These are phyloP conservation scores for Aspergillus ochraceoroseus DNA, from an alignment of 2,329 filamentous ascomycete genomes.

Conservation along the genomic window DNA sequence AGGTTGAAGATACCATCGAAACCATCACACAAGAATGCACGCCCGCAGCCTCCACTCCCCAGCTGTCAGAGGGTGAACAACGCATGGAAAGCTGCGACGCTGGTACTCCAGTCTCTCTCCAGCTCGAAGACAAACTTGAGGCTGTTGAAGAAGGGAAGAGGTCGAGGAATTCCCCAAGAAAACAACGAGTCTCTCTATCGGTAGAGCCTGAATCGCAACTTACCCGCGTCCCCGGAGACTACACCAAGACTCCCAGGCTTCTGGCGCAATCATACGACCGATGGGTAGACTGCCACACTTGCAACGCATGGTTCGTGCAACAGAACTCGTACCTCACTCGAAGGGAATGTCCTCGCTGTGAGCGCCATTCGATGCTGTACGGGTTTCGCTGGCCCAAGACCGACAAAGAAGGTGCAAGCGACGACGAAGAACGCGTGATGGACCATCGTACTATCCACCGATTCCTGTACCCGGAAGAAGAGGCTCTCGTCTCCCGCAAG, in stretches of 20 bases:
- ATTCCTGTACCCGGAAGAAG: constrained; percentile 68
- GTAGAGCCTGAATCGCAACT: constrained; percentile 37
- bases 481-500: constrained; percentile 45
- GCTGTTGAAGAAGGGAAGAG: constrained; percentile 20
- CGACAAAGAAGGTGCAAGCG: constrained; percentile 67
- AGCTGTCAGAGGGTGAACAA: constrained; percentile 12
- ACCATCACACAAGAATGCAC: constrained; percentile 1
- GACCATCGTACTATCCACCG: constrained; percentile 86
- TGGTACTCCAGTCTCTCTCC: constrained; percentile 26
- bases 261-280: constrained; percentile 69
- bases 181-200: constrained; percentile 35
- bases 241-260: constrained; percentile 71
- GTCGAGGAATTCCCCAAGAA: constrained; percentile 20
- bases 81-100: constrained; percentile 19
- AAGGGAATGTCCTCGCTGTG: constrained; percentile 82
- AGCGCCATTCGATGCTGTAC: constrained; percentile 92
- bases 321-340: constrained; percentile 80
- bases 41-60: constrained; percentile 7
- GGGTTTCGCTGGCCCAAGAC: constrained; percentile 97
- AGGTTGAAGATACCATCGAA: constrained; percentile 15
- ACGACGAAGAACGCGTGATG: constrained; percentile 64
- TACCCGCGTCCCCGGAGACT: constrained; percentile 65
- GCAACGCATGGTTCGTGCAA: constrained; percentile 77
- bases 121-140: constrained; percentile 28
- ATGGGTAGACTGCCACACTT: constrained; percentile 88